These are phyloP conservation scores for Ustilago tritici DNA, from an alignment of 1,284 basidiomycete species.

Conservation along the genomic window DNA sequence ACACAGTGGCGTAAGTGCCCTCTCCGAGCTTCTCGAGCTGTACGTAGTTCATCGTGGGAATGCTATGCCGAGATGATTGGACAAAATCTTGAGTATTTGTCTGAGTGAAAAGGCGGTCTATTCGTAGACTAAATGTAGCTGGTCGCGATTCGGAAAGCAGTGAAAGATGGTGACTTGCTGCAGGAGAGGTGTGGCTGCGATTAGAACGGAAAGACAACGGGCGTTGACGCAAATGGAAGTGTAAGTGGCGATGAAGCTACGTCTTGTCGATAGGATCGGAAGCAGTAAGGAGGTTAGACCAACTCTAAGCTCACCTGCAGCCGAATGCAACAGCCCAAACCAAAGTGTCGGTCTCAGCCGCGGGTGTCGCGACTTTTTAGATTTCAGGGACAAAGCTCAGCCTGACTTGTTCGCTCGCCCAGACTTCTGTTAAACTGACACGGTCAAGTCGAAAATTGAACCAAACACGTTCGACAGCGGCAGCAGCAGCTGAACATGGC, in stretches of 20 bases:
- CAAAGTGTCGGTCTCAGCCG: constrained; percentile 36
- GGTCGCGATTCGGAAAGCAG: neutral
- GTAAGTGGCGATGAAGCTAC: neutral
- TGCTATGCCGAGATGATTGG: neutral
- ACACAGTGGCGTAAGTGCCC: constrained; percentile 69
- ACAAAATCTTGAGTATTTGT: no score
- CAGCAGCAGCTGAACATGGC: neutral
- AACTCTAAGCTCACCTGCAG: constrained; percentile 5
- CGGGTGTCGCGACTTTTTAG: constrained; percentile 27
- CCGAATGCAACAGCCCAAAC: neutral
- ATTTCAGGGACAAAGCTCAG: constrained; percentile 13
- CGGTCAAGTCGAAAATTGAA: constrained; percentile 13
- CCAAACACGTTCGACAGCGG: constrained; percentile 10
- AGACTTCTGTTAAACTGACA: constrained; percentile 8
- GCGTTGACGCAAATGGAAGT: neutral
- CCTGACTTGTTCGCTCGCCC: neutral
- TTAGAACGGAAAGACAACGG: no score
- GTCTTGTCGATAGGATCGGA: neutral
- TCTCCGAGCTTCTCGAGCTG: constrained; percentile 69
- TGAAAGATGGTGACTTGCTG: no score
- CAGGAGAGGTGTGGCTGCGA: no score
- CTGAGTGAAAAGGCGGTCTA: neutral
- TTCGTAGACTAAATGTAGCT: neutral
- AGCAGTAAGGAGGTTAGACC: neutral
- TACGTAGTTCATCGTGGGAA: constrained; percentile 64